These are phyloP conservation scores for Tympanopsis confertula DNA, from an alignment of 2,329 filamentous ascomycete genomes.

Conservation along the genomic window DNA sequence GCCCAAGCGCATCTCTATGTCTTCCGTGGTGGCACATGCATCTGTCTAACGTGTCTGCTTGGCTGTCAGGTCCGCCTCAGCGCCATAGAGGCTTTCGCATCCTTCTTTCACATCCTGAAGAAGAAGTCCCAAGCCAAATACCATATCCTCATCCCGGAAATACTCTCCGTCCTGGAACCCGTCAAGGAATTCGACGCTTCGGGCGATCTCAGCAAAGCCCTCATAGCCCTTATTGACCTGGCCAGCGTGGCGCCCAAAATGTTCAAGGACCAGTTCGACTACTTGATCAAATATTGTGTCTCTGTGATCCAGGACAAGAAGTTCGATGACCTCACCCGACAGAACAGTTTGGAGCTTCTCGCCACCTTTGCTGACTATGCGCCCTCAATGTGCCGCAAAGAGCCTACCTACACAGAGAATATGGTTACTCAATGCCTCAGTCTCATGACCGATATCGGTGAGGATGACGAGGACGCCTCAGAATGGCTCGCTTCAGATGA, in stretches of 20 bases:
- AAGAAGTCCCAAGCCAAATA: conserved; percentile 87
- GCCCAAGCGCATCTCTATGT: conserved; percentile 1
- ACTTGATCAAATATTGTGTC: conserved; percentile 82
- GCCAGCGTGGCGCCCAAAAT: conserved; percentile 92
- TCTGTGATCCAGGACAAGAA: conserved; percentile 95
- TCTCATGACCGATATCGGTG: conserved; percentile 91
- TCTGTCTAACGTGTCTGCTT: background rate
- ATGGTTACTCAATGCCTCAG: conserved; percentile 99
- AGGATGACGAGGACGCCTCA: conserved; percentile 84
- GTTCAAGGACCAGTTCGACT: conserved; percentile 91
- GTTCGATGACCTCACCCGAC: conserved; percentile 74
- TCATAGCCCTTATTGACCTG: conserved; percentile 83
- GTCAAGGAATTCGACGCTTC: conserved; percentile 86
- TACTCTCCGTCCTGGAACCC: conserved; percentile 86
- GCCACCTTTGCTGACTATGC: conserved; percentile 94
- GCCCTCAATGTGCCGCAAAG: conserved; percentile 88
- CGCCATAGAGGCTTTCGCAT: conserved; percentile 91
- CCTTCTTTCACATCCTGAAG: conserved; percentile 81
- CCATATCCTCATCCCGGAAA: conserved; percentile 73
- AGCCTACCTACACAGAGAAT: conserved; percentile 78
- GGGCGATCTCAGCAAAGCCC: conserved; percentile 78
- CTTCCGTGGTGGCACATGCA: background rate
- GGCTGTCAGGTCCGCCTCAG: conserved; percentile 65
- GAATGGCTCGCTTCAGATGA: conserved; percentile 93
- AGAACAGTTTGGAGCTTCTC: conserved; percentile 94